These are phyloP conservation scores for Pseudogymnoascus sp. DNA, from an alignment of 2,329 filamentous ascomycete genomes.

Conservation along the genomic window DNA sequence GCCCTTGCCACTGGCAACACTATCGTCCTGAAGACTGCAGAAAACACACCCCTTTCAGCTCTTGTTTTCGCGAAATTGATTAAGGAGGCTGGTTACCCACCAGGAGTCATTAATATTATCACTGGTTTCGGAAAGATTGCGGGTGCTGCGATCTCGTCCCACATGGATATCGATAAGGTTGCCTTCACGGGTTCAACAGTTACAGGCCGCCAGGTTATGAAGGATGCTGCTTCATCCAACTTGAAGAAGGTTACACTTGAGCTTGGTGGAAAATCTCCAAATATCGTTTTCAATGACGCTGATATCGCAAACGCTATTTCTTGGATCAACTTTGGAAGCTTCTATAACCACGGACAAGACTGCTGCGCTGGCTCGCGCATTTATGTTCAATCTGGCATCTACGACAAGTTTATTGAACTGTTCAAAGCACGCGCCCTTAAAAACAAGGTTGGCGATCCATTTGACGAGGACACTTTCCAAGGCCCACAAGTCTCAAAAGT, in stretches of 20 bases:
- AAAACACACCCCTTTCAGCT: slow-evolving; percentile 53
- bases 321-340: slow-evolving; percentile 48
- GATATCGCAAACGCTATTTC: slow-evolving; percentile 55
- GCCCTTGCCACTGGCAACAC: slow-evolving; percentile 53
- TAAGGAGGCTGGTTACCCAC: slow-evolving; percentile 58
- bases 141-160: slow-evolving; percentile 54
- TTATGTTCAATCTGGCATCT: slow-evolving; percentile 62
- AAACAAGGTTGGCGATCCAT: slow-evolving; percentile 63
- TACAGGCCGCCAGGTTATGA: slow-evolving; percentile 56
- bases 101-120: slow-evolving; percentile 56
- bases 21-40: slow-evolving; percentile 53
- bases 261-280: slow-evolving; percentile 55
- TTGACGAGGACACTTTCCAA: slow-evolving; percentile 58
- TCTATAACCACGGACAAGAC: slow-evolving; percentile 37
- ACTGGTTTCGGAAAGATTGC: slow-evolving; percentile 61
- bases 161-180: slow-evolving; percentile 60
- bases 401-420: slow-evolving; percentile 59
- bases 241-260: slow-evolving; percentile 58
- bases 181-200: slow-evolving; percentile 59
- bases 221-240: slow-evolving; percentile 54
- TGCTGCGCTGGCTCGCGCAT: slow-evolving; percentile 58
- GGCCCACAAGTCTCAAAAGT: slow-evolving; percentile 63
- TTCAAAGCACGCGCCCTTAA: slow-evolving; percentile 57
- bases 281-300: slow-evolving; percentile 55
- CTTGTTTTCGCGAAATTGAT: slow-evolving; percentile 47